Evolutionary conservation across 306 rosid genomes (phyloP).

Genomic region (Pterocarpus santalinus): DNA sequence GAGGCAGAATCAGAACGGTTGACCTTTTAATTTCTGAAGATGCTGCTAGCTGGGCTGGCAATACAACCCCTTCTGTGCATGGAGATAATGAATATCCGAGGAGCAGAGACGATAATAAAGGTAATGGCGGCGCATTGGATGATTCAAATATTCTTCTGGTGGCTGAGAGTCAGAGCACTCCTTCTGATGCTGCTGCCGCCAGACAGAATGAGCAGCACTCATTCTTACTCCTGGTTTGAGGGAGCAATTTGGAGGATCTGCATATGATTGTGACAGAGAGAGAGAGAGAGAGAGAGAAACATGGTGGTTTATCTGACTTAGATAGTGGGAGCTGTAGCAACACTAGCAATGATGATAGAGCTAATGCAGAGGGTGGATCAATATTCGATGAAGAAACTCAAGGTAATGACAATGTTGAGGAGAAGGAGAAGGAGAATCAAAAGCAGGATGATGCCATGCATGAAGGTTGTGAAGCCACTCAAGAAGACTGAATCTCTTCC

Average conservation of each 20-base stretch:
- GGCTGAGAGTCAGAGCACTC: conserved; percentile 71
- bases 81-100: too few species aligned
- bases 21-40: conserved; percentile 85
- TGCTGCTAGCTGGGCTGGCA: too few species aligned
- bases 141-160: conserved; percentile 56
- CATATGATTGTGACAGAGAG: not conserved
- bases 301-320: conserved; percentile 52
- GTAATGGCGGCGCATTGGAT: conserved; percentile 71
- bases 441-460: too few species aligned
- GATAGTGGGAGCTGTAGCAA: conserved; percentile 67
- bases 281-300: conserved; percentile 41
- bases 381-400: conserved; percentile 76
- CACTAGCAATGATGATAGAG: conserved; percentile 49
- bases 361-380: conserved; percentile 49
- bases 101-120: conserved; percentile 15
- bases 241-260: conserved; percentile 65
- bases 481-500: too few species aligned
- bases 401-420: conserved; percentile 53
- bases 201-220: conserved; percentile 68
- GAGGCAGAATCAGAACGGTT: conserved; percentile 64
- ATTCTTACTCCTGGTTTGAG: conserved; percentile 83
- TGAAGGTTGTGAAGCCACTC: too few species aligned
- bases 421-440: not conserved
- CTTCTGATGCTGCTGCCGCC: conserved; percentile 52
- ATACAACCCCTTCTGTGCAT: too few species aligned